Evolutionary conservation across 345 rosid genomes (phyloP), one percentile per base, ranked within the genome.

Genomic region (Citrus reticulata): DNA sequence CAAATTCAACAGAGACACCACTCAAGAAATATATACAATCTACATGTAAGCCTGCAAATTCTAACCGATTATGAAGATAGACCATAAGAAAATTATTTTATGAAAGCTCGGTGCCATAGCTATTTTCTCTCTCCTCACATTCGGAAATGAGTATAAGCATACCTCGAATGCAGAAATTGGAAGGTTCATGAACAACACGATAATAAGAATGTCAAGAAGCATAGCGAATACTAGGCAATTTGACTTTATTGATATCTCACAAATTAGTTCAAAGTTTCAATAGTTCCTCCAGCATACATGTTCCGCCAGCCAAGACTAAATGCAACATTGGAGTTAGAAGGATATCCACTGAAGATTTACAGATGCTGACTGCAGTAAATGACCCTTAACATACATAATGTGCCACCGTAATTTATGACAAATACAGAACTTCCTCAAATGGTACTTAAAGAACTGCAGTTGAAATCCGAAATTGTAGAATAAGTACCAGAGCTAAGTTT

Each of bases 361-460:
- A 30, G 58, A 72, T 66, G 34, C 32, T 17, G 71, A 42, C 68
- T 54, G 66, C 74, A 78, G 73, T 19, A 64, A 77, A 39, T 34
- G 75, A 78, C 72, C 81, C 77, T 72, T 58, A 29, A 42, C 35
- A 60, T 20, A 40, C 35, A 54, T 51, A 67, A 37, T 70, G 73
- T 72, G 57, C 77, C 78, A 63, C 77, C 77, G 76, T 20, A 68
- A 66, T 35, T 75, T 78, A 68, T 76, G 75, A 73, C 49, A 78
- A 80, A 51, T 64, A 82, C 66, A 78, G 42, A 79, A 78, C 82
- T 80, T 78, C 68, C 75, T 68, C 75, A 75, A 77, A 68, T 72
- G 68, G 65, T 42, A 78, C 74, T 67, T 37, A 79, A 22, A 76
- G 46, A 74, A 78, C 39, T 29, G 78, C 70, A 49, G 83, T 78